These are phyloP conservation scores for Candida mesenterica DNA, from an alignment of 1,139 yeast genomes.

Conservation along the genomic window DNA sequence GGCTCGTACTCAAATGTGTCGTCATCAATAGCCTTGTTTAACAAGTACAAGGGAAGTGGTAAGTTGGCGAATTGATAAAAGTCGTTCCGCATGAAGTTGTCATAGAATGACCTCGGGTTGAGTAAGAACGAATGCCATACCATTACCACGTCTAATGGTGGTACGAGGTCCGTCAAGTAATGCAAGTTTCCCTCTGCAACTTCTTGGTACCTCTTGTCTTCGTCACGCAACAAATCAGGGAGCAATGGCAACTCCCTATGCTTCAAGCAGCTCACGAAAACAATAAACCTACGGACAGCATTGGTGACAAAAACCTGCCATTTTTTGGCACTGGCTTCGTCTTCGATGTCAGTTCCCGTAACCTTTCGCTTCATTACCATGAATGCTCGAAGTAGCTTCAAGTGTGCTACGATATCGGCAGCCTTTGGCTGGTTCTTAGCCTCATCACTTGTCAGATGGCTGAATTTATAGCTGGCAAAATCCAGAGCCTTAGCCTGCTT, in stretches of 20 bases:
- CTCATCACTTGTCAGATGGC: background rate
- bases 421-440: background rate
- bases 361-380: conserved; percentile 20
- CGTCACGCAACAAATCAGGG: background rate
- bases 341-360: conserved; percentile 6
- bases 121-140: conserved; percentile 40
- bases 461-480: conserved; percentile 4
- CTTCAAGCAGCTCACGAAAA: conserved; percentile 17
- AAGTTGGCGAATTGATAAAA: conserved; percentile 20
- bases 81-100: conserved; percentile 25
- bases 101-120: conserved; percentile 29
- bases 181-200: background rate
- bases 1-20: conserved; percentile 21
- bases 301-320: conserved; percentile 30
- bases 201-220: conserved; percentile 3
- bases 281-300: conserved; percentile 29
- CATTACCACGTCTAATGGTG: conserved; percentile 39
- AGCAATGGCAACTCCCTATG: background rate
- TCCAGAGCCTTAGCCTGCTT: conserved; percentile 3
- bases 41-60: conserved; percentile 27
- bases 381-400: conserved; percentile 31
- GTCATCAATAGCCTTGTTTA: conserved; percentile 22
- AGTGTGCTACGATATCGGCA: conserved; percentile 22
- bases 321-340: conserved; percentile 11
- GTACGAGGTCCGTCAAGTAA: conserved; percentile 16